A percentile compares a stretch with the other conserved stretches of the same genome.
phyloP scores from a whole-genome alignment of 306 rosid genomes.

The Calophaca sinica region DNA sequence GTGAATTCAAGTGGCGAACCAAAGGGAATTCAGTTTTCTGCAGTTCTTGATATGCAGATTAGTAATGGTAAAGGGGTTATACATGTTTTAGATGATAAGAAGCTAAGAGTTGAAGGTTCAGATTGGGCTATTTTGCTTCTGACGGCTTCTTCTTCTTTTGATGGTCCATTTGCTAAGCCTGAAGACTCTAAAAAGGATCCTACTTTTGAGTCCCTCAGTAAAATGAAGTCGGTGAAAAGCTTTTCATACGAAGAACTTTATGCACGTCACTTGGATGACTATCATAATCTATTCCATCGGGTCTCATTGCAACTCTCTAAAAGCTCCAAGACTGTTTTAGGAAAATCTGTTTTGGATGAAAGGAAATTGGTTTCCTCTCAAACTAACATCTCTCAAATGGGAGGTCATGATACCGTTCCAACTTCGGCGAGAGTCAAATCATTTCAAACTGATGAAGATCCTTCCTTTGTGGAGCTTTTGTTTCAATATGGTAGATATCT shows the following conservation, averaged over 20 bases:
- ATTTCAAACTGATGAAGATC: constrained; percentile 87
- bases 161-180: constrained; percentile 80
- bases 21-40: constrained; percentile 80
- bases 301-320: constrained; percentile 87
- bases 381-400: constrained; percentile 46
- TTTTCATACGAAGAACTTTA: constrained; percentile 71
- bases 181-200: constrained; percentile 83
- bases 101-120: constrained; percentile 74
- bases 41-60: constrained; percentile 81
- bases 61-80: constrained; percentile 66
- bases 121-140: constrained; percentile 79
- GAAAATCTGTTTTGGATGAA: constrained; percentile 36
- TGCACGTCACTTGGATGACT: constrained; percentile 76
- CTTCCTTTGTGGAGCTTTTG: constrained; percentile 86
- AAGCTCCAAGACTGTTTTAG: constrained; percentile 55
- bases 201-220: constrained; percentile 64
- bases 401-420: constrained; percentile 57
- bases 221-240: constrained; percentile 56
- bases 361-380: constrained; percentile 41
- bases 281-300: constrained; percentile 84
- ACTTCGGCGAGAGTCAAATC: constrained; percentile 88
- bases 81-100: constrained; percentile 70
- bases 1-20: constrained; percentile 53
- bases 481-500: constrained; percentile 95
- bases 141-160: constrained; percentile 82